Base-by-base conservation (phyloP, 768 basidiomycete genomes). In the Auriculariales sp. region DNA sequence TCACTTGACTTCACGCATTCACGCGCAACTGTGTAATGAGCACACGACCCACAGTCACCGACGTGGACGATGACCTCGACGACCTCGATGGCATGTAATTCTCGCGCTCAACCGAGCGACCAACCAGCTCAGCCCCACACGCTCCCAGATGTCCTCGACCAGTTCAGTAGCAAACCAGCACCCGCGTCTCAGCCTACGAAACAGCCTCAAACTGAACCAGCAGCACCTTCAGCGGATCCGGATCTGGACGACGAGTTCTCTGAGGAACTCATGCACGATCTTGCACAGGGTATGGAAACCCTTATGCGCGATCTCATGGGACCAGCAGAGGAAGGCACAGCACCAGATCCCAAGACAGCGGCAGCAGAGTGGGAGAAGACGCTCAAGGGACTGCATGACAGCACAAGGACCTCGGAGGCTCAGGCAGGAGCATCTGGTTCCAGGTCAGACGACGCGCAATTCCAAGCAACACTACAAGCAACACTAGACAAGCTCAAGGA, bases 401-500 rank as follows among this genome's bases (percentile, higher is more conserved):
- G 53, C 32, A 25, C 50, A 53, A 45, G 54, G 46, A 24, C 47
- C 49, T 33, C 28, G 1, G 46, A 31, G 30, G 29, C 28, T 19
- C 34, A 44, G 12, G 45, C 49, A 4, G 24, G 46, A n/a, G 36
- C 48, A 31, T 28, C 44, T 19, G 33, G 49, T 34, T 48, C 49
- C 25, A 53, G 35, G 11, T 55, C 47, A 2, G 55, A 48, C 28
- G 54, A 61, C 48, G 67, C 66, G 42, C 66, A 70, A 51, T 92
- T 88, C 64, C 84, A 86, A 64, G 71, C 73, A 10, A 75, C 71
- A 52, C 81, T 91, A 46, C 72, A 72, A 52, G 73, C 78, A 57
- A 76, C 89, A 4, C 79, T 87, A 77, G 73, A 79, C 33, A 83
- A 83, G 62, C 63, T 89, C 52, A 79, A 75, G 58, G 72, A 79